Evolutionary conservation across 176 grass and related monocot genomes (phyloP), one percentile per base, ranked within the genome.

Genomic region (Pontederia paniculata): DNA sequence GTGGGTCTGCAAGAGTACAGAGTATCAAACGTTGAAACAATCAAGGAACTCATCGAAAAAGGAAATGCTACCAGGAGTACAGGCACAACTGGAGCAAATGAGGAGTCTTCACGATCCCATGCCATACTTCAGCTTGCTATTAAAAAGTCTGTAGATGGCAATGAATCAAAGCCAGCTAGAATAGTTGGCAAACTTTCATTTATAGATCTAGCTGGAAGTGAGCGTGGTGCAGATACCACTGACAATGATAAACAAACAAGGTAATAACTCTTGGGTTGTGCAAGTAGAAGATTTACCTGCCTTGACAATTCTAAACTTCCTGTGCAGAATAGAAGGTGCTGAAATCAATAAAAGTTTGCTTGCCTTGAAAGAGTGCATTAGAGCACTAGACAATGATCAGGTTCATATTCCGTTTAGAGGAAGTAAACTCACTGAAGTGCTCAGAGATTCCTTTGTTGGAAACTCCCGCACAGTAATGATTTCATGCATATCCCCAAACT

Each of bases 261-360:
- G 94, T 98, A 44, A 67, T 18, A 19, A 64, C 52, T 67, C 50
- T 50, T 48, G 57, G 20, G 52, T 50, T 18, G 10, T 25, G 63
- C 52, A 45, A 42, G 43, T 68, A 15, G 12, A 12, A 9, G 20
- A 67, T 82, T 58, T 72, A 19, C 44, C 65, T 43, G 56, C 25
- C 31, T 49, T 47, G 74, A 44, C 56, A 50, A 60, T 49, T 5
- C 17, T 60, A 50, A 49, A 16, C 59, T 8, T 50, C 62, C 63
- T 43, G 64, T 77, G 67, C 80, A 98, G 94, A 75, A 98, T 98
- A 56, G 94, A 98, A 80, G 94, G 94, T 48, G 94, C 94, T 53
- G 94, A 98, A 77, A 98, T 98, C 55, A 98, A 98, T 75, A 98
- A 98, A 90, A 98, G 94, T 77, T 84, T 98, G 74, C 81, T 98